phyloP scores from a whole-genome alignment of 2,329 filamentous ascomycete genomes.

The Botrytis fabae region DNA sequence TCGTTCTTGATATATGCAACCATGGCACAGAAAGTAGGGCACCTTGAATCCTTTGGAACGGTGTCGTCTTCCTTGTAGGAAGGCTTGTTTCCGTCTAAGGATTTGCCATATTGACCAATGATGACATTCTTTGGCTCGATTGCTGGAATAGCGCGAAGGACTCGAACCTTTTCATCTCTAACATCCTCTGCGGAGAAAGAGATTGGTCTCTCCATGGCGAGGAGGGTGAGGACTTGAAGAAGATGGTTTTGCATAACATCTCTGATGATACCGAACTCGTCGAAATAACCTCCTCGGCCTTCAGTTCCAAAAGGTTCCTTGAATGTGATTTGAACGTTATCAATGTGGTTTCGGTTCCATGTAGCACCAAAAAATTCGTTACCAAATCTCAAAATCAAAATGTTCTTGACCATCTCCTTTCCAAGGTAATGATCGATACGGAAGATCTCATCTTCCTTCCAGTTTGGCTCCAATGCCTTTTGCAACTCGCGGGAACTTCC shows the following conservation, averaged over 20 bases:
- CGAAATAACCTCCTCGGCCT: constrained; percentile 96
- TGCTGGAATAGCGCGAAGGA: constrained; percentile 86
- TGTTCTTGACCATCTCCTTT: constrained; percentile 99
- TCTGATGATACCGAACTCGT: constrained; percentile 98
- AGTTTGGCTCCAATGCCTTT: constrained; percentile 92
- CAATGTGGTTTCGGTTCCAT: constrained; percentile 99
- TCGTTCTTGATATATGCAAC: constrained; percentile 99
- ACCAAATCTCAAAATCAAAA: constrained; percentile 94
- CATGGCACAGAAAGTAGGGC: constrained; percentile 96
- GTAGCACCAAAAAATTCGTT: constrained; percentile 98
- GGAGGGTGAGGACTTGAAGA: constrained; percentile 90
- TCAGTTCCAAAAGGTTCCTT: constrained; percentile 99
- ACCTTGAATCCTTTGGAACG: constrained; percentile 93
- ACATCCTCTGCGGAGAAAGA: constrained; percentile 98
- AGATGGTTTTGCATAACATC: constrained; percentile 99
- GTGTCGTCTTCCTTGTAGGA: constrained; percentile 99
- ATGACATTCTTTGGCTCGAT: constrained; percentile 99
- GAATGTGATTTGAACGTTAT: constrained; percentile 98
- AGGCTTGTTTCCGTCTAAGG: constrained; percentile 92
- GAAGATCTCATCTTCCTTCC: constrained; percentile 98
- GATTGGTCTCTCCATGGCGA: constrained; percentile 97
- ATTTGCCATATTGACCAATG: constrained; percentile 97
- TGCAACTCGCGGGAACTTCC: constrained; percentile 92
- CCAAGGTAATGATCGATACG: constrained; percentile 99
- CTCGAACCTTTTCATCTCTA: constrained; percentile 96